These are phyloP conservation scores for Pistacia integerrima DNA, from an alignment of 345 rosid genomes.

Conservation along the genomic window DNA sequence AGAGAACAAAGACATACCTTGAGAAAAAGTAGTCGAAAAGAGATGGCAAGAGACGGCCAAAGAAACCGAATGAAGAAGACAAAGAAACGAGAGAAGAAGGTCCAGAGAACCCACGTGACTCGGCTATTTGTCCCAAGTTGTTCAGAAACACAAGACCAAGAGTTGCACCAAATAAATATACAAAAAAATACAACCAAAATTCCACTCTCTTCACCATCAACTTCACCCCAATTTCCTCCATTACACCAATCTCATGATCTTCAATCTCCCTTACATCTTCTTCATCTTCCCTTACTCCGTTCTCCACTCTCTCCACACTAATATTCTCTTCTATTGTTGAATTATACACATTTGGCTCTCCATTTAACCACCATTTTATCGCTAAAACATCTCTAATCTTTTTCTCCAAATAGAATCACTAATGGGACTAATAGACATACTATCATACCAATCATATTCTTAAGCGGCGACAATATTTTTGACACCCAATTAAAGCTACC, in stretches of 20 bases:
- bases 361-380: slow-evolving; percentile 10
- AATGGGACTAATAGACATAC: slow-evolving; percentile 55
- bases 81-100: slow-evolving; percentile 66
- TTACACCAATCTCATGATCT: slow-evolving; percentile 9
- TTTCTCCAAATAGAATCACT: slow-evolving; percentile 39
- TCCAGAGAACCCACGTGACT: slow-evolving; percentile 62
- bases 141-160: slow-evolving; percentile 76
- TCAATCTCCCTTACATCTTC: slow-evolving; percentile 18
- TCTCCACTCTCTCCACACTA: not conserved
- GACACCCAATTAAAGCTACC: slow-evolving; percentile 45
- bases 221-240: slow-evolving; percentile 71
- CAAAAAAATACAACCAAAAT: slow-evolving; percentile 76
- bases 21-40: slow-evolving; percentile 60
- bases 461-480: slow-evolving; percentile 28
- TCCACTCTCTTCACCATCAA: slow-evolving; percentile 56
- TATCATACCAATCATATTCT: slow-evolving; percentile 45
- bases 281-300: slow-evolving; percentile 18
- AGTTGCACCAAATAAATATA: slow-evolving; percentile 80
- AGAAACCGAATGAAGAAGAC: slow-evolving; percentile 82
- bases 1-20: slow-evolving; percentile 40
- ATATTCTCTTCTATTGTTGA: slow-evolving; percentile 30
- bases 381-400: slow-evolving; percentile 12
- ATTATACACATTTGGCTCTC: slow-evolving; percentile 32
- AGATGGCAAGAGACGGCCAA: slow-evolving; percentile 92
- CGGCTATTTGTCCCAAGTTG: slow-evolving; percentile 91